These are phyloP conservation scores for Boletus vermiculosoides DNA, from an alignment of 768 basidiomycete genomes.

Conservation along the genomic window DNA sequence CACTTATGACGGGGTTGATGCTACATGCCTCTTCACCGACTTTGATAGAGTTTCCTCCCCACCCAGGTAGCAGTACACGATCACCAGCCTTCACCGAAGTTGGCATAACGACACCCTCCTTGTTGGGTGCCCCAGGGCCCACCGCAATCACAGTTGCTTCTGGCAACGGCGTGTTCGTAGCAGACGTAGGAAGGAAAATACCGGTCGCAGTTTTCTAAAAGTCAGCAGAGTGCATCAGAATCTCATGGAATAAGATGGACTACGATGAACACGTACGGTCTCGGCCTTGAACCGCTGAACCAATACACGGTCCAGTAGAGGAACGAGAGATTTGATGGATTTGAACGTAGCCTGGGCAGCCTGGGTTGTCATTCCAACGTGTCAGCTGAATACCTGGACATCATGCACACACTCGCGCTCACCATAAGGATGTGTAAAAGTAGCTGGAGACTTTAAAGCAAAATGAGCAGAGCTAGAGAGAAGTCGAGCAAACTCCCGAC, in stretches of 20 bases:
- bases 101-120: slow-evolving; percentile 75
- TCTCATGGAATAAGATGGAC: neutral
- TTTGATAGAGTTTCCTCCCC: slow-evolving; percentile 96
- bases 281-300: slow-evolving; percentile 98
- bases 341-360: slow-evolving; percentile 93
- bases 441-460: slow-evolving; percentile 7
- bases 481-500: slow-evolving; percentile 9
- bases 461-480: slow-evolving; percentile 29
- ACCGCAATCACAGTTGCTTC: slow-evolving; percentile 96
- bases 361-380: slow-evolving; percentile 33
- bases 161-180: slow-evolving; percentile 82
- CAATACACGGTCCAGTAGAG: slow-evolving; percentile 93
- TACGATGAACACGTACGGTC: slow-evolving; percentile 57
- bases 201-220: slow-evolving; percentile 95
- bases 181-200: slow-evolving; percentile 91
- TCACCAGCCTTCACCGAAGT: slow-evolving; percentile 85
- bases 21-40: slow-evolving; percentile 88
- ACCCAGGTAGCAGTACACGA: slow-evolving; percentile 89
- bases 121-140: slow-evolving; percentile 91
- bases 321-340: slow-evolving; percentile 85
- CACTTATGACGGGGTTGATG: neutral
- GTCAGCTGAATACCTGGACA: neutral
- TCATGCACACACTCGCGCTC: slow-evolving; percentile 5
- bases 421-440: slow-evolving; percentile 27
- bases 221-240: neutral